Evolutionary conservation across 257 asterid genomes (phyloP), one percentile per base, ranked within the genome.

Genomic region (Anisodus tanguticus): DNA sequence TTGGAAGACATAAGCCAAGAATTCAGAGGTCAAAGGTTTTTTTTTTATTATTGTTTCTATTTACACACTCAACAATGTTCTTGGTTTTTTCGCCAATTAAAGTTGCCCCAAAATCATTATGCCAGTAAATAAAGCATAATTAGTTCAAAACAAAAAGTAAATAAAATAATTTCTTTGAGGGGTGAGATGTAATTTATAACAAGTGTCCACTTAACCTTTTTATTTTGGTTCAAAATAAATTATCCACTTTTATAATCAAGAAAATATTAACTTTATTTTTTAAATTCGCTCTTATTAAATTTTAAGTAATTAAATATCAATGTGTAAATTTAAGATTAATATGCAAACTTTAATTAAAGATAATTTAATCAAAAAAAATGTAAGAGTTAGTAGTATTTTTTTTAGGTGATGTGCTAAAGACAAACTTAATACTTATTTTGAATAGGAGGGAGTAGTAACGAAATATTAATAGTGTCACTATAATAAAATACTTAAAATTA

Each of bases 1-100:
- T 76, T 76, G 63, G 4, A 51, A 76, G 83, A 74, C 85, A 82
- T 45, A 79, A 80, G 87, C 94, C 91, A 89, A 85, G 83, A 88
- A 86, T 87, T 83, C 88, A 91, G 89, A 87, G 87, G 89, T 82
- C 80, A 64, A 88, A 85, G 84, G 86, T 31, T 31, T 31, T 2
- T 69, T 74, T 49, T 51, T 22, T 22, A 22, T 80, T 85, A 86
- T 86, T 15, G 82, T 72, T 45, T 85, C 80, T 81, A 49, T n/a
- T 47, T 53, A 76, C 49, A 51, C 63, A 51, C 8, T 53, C 22
- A 19, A 49, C 58, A 47, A 53, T 13, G 45, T 26, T 69, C 83
- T 76, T 72, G 82, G 62, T 26, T 57, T 49, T 70, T 80, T 80
- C 9, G 85, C 77, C 35, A 31, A 80, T 41, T 71, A 81, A 74